Conservation (phyloP, 352 stramenopile genomes). For the Peronospora belbahrii region DNA sequence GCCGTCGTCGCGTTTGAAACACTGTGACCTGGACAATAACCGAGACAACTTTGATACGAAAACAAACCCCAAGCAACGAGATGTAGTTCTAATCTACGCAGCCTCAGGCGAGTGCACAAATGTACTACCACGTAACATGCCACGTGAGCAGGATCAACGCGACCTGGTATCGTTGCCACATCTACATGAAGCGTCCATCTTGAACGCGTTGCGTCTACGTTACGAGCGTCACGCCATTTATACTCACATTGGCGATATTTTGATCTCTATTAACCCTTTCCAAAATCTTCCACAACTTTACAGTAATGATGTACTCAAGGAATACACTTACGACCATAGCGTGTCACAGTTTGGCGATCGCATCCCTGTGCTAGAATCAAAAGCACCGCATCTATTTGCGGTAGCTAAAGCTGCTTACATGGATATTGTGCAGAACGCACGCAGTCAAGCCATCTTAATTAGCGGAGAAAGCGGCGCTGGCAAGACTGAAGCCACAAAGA, state of each 20-base stretch:
- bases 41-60: constrained; percentile 8
- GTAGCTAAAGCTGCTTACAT: constrained; percentile 67
- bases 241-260: constrained; percentile 80
- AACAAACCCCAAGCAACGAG: constrained; percentile 11
- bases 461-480: constrained; percentile 80
- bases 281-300: constrained; percentile 68
- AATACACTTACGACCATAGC: constrained; percentile 34
- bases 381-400: constrained; percentile 63
- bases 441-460: constrained; percentile 81
- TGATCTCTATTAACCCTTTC: constrained; percentile 85
- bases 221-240: constrained; percentile 83
- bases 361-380: constrained; percentile 2
- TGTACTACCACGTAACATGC: constrained; percentile 62
- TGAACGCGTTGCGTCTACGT: constrained; percentile 65
- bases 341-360: constrained; percentile 3
- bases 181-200: constrained; percentile 78
- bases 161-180: constrained; percentile 79
- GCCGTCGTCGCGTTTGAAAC: constrained; percentile 1
- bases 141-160: constrained; percentile 52
- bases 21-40: constrained; percentile 7
- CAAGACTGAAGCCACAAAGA: constrained; percentile 88
- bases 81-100: constrained; percentile 33
- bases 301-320: constrained; percentile 35
- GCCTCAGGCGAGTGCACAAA: constrained; percentile 51
- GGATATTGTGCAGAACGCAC: constrained; percentile 54